Evolutionary conservation across 768 basidiomycete species (phyloP), one percentile per base, ranked within the genome.

Genomic region (Rhizopogon sp.): DNA sequence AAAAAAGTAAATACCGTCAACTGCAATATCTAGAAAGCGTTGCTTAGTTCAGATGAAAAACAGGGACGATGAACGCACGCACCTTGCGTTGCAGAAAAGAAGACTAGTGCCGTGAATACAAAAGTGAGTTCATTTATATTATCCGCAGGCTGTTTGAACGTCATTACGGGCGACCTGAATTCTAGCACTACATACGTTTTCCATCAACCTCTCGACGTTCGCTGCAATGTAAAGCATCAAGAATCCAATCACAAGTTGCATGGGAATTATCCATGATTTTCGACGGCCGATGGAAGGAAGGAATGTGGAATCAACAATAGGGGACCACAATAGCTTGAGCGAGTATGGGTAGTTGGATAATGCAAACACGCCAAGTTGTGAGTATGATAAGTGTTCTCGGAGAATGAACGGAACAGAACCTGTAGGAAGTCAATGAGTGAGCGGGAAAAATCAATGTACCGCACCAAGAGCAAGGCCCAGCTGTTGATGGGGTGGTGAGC

Each of bases 231-330:
- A 85, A 39, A 90, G 63, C 88, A 92, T 90, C 56, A 93, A 73
- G 41, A 81, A 76, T 41, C 93, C 97, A 49, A 98, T 89, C 59
- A 93, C 83, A 33, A 86, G 68, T 69, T 99, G 97, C 80, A 99
- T 97, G 43, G 97, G 97, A 58, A 98, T 87, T 61, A 99, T 98
- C 97, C 97, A 99, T 58, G 92, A 94, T 71, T 98, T 99, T 59
- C 97, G 80, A 49, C 97, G 86, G n/a, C 97, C 97, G 58, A 95
- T 61, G 41, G 83, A 86, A 39, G 83, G 73, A 63, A 88, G 76
- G 70, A 88, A 99, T 59, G 88, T 76, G 2, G 96, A 90, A 66
- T 99, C 97, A 53, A 99, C 93, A 58, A 99, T 88, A 50, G 97
- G 97, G 6, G 93, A 96, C 95, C 96, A 98, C 60, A 98, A 70